Conservation (phyloP, 2,329 filamentous ascomycete genomes). For the Fusarium hainanense region DNA sequence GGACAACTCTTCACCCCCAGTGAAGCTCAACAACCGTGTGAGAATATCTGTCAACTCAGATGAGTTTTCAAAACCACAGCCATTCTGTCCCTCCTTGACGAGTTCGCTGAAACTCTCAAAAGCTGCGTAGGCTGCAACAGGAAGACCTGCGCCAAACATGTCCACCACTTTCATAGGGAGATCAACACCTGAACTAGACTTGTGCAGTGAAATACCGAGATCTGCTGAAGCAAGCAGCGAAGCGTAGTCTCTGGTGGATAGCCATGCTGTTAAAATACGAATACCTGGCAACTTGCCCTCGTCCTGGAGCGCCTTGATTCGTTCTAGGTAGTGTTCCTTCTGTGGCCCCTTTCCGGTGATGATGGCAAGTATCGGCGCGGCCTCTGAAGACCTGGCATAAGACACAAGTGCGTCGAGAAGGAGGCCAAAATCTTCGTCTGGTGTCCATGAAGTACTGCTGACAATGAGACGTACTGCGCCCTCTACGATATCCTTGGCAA, state of each 20-base stretch:
- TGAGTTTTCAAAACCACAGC: conserved; percentile 81
- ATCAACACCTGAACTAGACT: conserved; percentile 92
- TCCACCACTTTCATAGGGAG: conserved; percentile 99
- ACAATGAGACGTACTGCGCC: conserved; percentile 77
- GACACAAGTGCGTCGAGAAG: conserved; percentile 83
- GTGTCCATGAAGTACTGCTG: conserved; percentile 96
- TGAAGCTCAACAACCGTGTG: conserved; percentile 68
- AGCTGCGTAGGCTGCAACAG: conserved; percentile 85
- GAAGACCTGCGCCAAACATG: conserved; percentile 95
- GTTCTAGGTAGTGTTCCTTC: conserved; percentile 77
- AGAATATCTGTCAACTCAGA: conserved; percentile 73
- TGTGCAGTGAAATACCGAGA: conserved; percentile 91
- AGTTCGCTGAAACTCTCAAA: conserved; percentile 93
- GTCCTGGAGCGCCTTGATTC: conserved; percentile 70
- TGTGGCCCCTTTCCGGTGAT: conserved; percentile 96
- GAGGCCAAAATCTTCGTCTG: conserved; percentile 93
- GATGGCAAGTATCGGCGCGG: conserved; percentile 81
- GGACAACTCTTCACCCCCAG: conserved; percentile 64
- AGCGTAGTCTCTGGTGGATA: conserved; percentile 87
- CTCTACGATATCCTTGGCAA: conserved; percentile 68
- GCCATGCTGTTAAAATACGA: conserved; percentile 83
- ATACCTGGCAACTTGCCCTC: conserved; percentile 75
- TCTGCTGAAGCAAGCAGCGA: conserved; percentile 85
- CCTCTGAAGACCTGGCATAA: conserved; percentile 67
- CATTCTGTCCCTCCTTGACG: conserved; percentile 88